Conservation (phyloP, 2,329 filamentous ascomycete species). For the Aspergillus luchuensis region DNA sequence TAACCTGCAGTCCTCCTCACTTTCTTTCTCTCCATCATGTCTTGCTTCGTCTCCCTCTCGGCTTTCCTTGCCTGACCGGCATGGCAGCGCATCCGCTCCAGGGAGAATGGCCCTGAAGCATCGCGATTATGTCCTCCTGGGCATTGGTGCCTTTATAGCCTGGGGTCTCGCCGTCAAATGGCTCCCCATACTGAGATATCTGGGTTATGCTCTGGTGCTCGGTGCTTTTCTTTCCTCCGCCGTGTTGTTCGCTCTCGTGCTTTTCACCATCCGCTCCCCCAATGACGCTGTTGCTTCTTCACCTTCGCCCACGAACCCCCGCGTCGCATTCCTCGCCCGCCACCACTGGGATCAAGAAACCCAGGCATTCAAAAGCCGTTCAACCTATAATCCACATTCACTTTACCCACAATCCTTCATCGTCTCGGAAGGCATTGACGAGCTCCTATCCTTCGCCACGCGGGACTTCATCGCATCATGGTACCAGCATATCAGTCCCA, state of each 20-base stretch:
- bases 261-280: conserved; percentile 55
- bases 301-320: conserved; percentile 47
- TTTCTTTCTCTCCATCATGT: conserved; percentile 4
- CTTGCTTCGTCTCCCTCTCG: too few species aligned
- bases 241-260: conserved; percentile 60
- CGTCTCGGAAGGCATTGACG: conserved; percentile 78
- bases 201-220: conserved; percentile 77
- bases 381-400: conserved; percentile 67
- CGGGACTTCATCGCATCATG: conserved; percentile 85
- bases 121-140: conserved; percentile 47
- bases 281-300: conserved; percentile 36
- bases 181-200: conserved; percentile 79
- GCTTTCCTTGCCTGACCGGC: neutral
- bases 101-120: conserved; percentile 51
- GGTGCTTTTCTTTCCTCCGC: conserved; percentile 62
- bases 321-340: conserved; percentile 62
- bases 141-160: conserved; percentile 63
- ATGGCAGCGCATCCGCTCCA: conserved; percentile 17
- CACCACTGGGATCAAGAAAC: conserved; percentile 71
- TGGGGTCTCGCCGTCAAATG: conserved; percentile 86
- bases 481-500: conserved; percentile 84
- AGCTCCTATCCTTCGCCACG: conserved; percentile 72
- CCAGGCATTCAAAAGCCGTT: conserved; percentile 64
- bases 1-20: too few species aligned
- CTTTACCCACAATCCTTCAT: conserved; percentile 75